Evolutionary conservation across 306 rosid species (phyloP), one percentile per base, ranked within the genome.

Genomic region (Alnus rubra): DNA sequence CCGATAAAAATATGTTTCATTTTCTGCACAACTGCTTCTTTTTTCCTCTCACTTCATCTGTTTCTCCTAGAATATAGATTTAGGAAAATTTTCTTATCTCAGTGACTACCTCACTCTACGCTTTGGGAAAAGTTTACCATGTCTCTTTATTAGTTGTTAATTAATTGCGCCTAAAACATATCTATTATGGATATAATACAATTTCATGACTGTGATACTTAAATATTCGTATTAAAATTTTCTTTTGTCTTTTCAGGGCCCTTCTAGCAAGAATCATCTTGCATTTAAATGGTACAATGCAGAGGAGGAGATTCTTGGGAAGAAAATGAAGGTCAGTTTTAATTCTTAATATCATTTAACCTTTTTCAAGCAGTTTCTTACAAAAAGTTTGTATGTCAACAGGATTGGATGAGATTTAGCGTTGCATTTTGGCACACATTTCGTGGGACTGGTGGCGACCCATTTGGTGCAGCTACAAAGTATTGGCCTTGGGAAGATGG

Each of bases 391-490:
- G 56, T 52, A 19, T 69, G 69, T 67, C 42, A 42, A 76, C 81
- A 95, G 97, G 99, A 95, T 80, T 95, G 99, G 99, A 65, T 95
- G 80, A 86, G 99, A 84, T 95, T 95, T 80, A 95, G 99, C 82
- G 94, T 95, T 79, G 99, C 97, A 31, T 95, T 93, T 89, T 95
- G 99, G 99, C 97, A 95, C 78, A 95, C 99, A 77, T 95, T 95
- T 87, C 93, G 97, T 39, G 99, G 97, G 80, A 87, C 94, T 30
- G 97, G 99, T 18, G 92, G 84, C 59, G 98, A 96, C 18, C 99
- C 97, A 39, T 93, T 96, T 11, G 97, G 99, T 78, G 93, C 93
- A 23, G 87, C 89, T n/a, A 96, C 98, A 48, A 93, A 96, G 79
- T 28, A 74, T 64, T 96, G 98, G 98, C 97, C 99, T 1, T 93